Conservation (phyloP, 176 grass and related monocot species). For the Rhipidocladum racemiflorum region DNA sequence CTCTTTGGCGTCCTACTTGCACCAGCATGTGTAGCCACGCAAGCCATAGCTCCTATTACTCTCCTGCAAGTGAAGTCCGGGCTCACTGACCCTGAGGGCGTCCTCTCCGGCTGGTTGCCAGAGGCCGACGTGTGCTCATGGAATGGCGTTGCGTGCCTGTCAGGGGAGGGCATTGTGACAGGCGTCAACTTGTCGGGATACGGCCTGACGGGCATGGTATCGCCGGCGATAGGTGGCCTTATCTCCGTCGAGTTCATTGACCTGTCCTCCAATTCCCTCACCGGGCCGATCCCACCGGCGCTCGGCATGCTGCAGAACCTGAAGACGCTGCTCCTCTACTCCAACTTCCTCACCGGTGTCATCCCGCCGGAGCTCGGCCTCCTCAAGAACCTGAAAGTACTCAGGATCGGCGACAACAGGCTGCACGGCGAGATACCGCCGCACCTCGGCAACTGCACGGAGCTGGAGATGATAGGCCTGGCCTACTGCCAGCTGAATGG, state of each 20-base stretch:
- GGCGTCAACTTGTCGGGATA: conserved; percentile 70
- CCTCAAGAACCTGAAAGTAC: conserved; percentile 60
- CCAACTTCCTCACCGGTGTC: conserved; percentile 64
- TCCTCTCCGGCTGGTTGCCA: conserved; percentile 60
- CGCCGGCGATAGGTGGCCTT: conserved; percentile 50
- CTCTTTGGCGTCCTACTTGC: conserved; percentile 27
- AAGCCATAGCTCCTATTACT: conserved; percentile 11
- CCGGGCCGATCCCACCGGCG: conserved; percentile 59
- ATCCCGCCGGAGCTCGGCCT: conserved; percentile 71
- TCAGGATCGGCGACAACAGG: conserved; percentile 78
- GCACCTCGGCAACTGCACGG: conserved; percentile 59
- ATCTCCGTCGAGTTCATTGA: conserved; percentile 62
- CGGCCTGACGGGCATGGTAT: conserved; percentile 56
- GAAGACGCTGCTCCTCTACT: conserved; percentile 70
- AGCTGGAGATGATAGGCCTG: conserved; percentile 62
- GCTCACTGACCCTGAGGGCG: conserved; percentile 47
- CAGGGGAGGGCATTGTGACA: conserved; percentile 31
- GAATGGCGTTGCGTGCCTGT: conserved; percentile 59
- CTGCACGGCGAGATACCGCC: conserved; percentile 70
- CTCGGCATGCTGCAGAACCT: conserved; percentile 65
- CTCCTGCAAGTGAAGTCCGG: conserved; percentile 67
- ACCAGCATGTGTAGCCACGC: conserved; percentile 28
- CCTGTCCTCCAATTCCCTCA: conserved; percentile 76
- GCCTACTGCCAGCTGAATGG: conserved; percentile 68
- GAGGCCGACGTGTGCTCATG: conserved; percentile 61